phyloP scores from a whole-genome alignment of 2,329 filamentous ascomycete species.

The Coniochaeta prunicola region DNA sequence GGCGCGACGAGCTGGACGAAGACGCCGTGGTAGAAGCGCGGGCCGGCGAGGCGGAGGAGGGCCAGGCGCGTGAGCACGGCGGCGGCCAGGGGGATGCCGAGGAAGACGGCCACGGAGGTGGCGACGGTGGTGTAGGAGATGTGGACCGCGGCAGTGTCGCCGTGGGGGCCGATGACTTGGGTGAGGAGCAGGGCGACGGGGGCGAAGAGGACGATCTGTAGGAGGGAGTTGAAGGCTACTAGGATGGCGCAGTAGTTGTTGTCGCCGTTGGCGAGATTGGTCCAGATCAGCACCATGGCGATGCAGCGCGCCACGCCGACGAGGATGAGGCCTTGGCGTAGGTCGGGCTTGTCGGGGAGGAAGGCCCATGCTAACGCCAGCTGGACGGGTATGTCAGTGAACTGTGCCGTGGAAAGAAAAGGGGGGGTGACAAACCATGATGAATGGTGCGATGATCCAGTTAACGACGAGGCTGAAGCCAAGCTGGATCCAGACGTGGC shows the following conservation, averaged over 20 bases:
- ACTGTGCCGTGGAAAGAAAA: slow-evolving; percentile 22
- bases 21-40: slow-evolving; percentile 55
- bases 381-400: background rate
- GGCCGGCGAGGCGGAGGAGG: slow-evolving; percentile 46
- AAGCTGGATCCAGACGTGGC: slow-evolving; percentile 67
- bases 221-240: slow-evolving; percentile 66
- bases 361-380: slow-evolving; percentile 44
- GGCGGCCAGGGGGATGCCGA: slow-evolving; percentile 75
- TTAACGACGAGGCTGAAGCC: slow-evolving; percentile 67
- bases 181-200: slow-evolving; percentile 66
- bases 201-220: slow-evolving; percentile 69
- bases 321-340: slow-evolving; percentile 64
- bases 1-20: slow-evolving; percentile 68
- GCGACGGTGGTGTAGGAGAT: slow-evolving; percentile 62
- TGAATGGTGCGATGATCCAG: slow-evolving; percentile 71
- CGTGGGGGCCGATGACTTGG: slow-evolving; percentile 51
- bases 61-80: slow-evolving; percentile 68
- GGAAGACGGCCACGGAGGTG: slow-evolving; percentile 73
- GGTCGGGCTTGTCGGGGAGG: slow-evolving; percentile 46
- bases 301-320: slow-evolving; percentile 81
- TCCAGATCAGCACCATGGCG: slow-evolving; percentile 80
- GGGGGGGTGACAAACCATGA: slow-evolving; percentile 49
- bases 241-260: slow-evolving; percentile 75
- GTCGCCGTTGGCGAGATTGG: slow-evolving; percentile 59
- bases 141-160: slow-evolving; percentile 16